A percentile compares a stretch with the other conserved stretches of the same genome.
Conservation (phyloP, 495 filamentous ascomycete species). For the Tuber aestivum region DNA sequence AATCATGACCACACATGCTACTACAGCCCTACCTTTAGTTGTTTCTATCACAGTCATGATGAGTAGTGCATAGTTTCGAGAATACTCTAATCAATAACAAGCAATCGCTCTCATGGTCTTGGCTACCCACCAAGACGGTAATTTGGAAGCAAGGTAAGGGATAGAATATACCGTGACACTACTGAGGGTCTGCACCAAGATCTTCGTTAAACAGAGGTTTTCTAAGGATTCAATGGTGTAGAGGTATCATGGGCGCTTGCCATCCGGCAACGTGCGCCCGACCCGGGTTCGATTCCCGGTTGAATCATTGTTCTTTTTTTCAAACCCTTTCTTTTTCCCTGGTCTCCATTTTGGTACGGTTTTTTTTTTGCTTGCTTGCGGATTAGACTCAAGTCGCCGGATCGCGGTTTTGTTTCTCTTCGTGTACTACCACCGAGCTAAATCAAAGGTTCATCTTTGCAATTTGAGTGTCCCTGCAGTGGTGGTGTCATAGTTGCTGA, state of each 20-base stretch:
- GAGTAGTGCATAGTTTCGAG: too few relatives aligned
- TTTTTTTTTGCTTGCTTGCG: conserved; percentile 3
- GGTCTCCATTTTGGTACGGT: neutral
- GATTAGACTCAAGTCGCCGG: too few relatives aligned
- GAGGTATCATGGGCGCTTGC: conserved; percentile 41
- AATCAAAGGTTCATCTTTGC: neutral
- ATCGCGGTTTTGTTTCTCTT: neutral
- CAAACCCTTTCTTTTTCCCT: too few relatives aligned
- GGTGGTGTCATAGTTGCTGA: neutral
- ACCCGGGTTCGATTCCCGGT: conserved; percentile 40
- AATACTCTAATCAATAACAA: too few relatives aligned
- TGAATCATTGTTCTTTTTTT: conserved; percentile 25
- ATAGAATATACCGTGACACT: neutral
- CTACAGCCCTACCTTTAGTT: too few relatives aligned
- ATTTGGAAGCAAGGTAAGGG: too few relatives aligned
- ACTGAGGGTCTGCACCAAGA: too few relatives aligned
- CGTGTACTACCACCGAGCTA: neutral
- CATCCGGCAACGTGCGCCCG: conserved; percentile 31
- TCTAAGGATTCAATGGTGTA: conserved; percentile 37
- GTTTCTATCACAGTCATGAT: too few relatives aligned
- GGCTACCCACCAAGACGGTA: too few relatives aligned
- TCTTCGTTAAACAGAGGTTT: neutral
- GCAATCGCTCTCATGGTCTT: too few relatives aligned
- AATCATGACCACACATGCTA: too few relatives aligned
- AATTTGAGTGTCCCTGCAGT: neutral